A percentile compares a stretch with the other conserved stretches of the same genome.
phyloP scores from a whole-genome alignment of 2,329 filamentous ascomycete species.

The Clonostachys sp. region DNA sequence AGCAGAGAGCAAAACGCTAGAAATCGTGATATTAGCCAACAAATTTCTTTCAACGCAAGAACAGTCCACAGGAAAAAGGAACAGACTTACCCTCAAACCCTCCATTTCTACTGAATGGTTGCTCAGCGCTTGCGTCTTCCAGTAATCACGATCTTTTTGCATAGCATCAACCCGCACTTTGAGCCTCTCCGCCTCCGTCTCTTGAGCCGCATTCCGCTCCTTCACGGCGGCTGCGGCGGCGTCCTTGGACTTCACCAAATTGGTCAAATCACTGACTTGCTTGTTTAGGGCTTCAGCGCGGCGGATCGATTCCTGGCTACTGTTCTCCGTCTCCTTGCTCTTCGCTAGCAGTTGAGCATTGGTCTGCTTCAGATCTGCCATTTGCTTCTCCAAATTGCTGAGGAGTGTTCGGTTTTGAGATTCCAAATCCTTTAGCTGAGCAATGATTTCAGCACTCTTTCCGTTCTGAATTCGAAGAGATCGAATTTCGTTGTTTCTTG shows the following conservation, averaged over 20 bases:
- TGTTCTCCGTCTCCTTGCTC: slow-evolving; percentile 70
- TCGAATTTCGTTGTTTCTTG: slow-evolving; percentile 74
- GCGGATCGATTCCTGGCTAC: slow-evolving; percentile 64
- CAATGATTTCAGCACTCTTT: slow-evolving; percentile 90
- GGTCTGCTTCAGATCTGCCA: slow-evolving; percentile 75
- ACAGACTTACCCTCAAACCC: slow-evolving; percentile 71
- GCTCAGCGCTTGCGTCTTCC: slow-evolving; percentile 77
- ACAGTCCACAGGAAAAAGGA: background rate
- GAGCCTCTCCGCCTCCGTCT: slow-evolving; percentile 75
- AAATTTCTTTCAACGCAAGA: background rate
- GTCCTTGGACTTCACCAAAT: slow-evolving; percentile 72
- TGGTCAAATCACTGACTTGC: slow-evolving; percentile 74
- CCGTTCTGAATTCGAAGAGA: slow-evolving; percentile 76
- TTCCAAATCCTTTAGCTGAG: slow-evolving; percentile 89
- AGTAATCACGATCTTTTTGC: slow-evolving; percentile 78
- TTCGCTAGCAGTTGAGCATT: slow-evolving; percentile 68
- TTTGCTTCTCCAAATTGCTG: slow-evolving; percentile 85
- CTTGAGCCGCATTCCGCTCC: slow-evolving; percentile 56
- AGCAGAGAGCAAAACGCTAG: slow-evolving; percentile 59
- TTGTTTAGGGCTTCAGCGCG: slow-evolving; percentile 67
- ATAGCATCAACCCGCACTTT: slow-evolving; percentile 73
- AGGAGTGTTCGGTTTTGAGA: slow-evolving; percentile 69
- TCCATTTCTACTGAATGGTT: slow-evolving; percentile 81
- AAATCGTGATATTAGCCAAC: background rate
- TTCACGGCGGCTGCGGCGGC: slow-evolving; percentile 43